These are phyloP conservation scores for Metschnikowia sp. DNA, from an alignment of 805 yeast species.

Conservation along the genomic window DNA sequence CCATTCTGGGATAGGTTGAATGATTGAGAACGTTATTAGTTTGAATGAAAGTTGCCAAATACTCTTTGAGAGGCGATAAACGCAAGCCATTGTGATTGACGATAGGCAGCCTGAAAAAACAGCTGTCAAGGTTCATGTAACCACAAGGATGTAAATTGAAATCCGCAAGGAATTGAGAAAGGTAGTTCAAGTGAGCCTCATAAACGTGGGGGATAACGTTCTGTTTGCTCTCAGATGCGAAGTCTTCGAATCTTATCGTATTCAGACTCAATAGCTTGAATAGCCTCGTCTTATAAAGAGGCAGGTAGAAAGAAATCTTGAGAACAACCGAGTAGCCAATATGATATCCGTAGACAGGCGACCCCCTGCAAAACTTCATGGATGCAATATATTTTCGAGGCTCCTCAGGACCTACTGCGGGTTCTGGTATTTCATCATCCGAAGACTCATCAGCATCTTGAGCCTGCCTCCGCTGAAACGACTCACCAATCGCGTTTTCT, in stretches of 20 bases:
- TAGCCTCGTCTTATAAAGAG: conserved; percentile 54
- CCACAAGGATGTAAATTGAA: conserved; percentile 82
- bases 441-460: conserved; percentile 10
- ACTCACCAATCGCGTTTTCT: conserved; percentile 41
- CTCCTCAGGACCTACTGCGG: conserved; percentile 4
- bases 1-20: conserved; percentile 46
- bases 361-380: conserved; percentile 64
- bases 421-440: conserved; percentile 7
- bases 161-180: conserved; percentile 77
- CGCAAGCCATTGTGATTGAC: conserved; percentile 14
- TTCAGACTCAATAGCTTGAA: conserved; percentile 41
- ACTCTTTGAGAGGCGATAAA: conserved; percentile 12
- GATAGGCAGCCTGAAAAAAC: conserved; percentile 59
- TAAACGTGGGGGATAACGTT: conserved; percentile 25
- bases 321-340: conserved; percentile 61
- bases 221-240: neutral
- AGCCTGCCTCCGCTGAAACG: conserved; percentile 29
- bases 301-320: conserved; percentile 66
- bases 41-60: conserved; percentile 20
- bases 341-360: conserved; percentile 82
- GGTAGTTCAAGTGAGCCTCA: conserved; percentile 79
- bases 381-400: conserved; percentile 49
- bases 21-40: conserved; percentile 29
- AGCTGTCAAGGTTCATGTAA: conserved; percentile 53
- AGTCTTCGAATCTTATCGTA: conserved; percentile 10